These are phyloP conservation scores for Coemansia sp. DNA, from an alignment of 192 early-diverging fungal species.

Conservation along the genomic window DNA sequence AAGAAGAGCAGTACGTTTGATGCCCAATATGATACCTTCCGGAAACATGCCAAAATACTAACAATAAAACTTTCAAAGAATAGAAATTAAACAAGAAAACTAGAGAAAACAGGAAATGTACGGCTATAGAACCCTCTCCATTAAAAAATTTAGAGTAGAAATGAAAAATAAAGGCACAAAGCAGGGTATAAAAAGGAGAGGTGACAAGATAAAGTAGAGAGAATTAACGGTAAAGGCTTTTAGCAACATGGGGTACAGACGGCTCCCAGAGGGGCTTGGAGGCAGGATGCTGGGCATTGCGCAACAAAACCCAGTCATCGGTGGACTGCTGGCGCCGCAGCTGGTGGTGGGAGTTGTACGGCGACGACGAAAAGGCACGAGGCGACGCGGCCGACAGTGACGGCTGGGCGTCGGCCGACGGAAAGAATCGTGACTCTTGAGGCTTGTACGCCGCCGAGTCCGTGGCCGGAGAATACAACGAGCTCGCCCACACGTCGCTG, in stretches of 20 bases:
- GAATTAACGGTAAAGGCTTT: slow-evolving; percentile 9
- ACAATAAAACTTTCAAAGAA: too few relatives aligned
- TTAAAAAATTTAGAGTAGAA: slow-evolving; percentile 1
- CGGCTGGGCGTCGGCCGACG: slow-evolving; percentile 1
- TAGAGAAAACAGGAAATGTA: neutral
- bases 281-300: slow-evolving; percentile 4
- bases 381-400: neutral
- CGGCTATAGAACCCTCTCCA: neutral
- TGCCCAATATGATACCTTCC: too few relatives aligned
- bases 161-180: slow-evolving; percentile 3
- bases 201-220: neutral
- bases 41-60: too few relatives aligned
- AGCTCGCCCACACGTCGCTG: slow-evolving; percentile 41
- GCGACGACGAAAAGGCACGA: slow-evolving; percentile 1
- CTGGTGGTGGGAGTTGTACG: slow-evolving; percentile 28
- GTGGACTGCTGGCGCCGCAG: slow-evolving; percentile 47
- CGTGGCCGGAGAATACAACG: neutral
- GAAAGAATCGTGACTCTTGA: slow-evolving; percentile 43
- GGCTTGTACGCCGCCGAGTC: slow-evolving; percentile 11
- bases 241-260: slow-evolving; percentile 7
- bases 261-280: slow-evolving; percentile 7
- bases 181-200: neutral
- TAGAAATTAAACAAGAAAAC: too few relatives aligned
- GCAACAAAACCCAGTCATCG: slow-evolving; percentile 35
- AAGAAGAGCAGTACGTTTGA: too few relatives aligned